Percentiles rank a stretch among this genome's conserved stretches.
phyloP scores from a whole-genome alignment of 108 stramenopile genomes.

The Phaeodactylum tricornutum region DNA sequence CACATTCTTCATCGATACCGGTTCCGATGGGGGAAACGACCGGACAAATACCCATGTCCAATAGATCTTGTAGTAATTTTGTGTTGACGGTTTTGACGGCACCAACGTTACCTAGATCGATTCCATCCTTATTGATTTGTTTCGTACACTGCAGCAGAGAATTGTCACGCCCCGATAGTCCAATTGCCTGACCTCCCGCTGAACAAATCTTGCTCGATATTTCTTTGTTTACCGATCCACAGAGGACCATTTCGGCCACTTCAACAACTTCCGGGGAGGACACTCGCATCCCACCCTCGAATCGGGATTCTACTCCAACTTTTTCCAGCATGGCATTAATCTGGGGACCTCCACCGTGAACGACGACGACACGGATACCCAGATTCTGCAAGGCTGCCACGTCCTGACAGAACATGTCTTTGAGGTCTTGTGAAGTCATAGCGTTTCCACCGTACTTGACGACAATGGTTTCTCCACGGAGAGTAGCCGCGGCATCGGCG shows the following conservation, averaged over 20 bases:
- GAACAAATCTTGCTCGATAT: conserved; percentile 66
- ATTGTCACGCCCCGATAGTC: conserved; percentile 87
- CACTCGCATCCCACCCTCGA: conserved; percentile 86
- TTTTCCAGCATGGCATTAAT: conserved; percentile 78
- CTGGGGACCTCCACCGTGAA: conserved; percentile 95
- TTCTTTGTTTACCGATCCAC: conserved; percentile 89
- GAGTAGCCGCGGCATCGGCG: conserved; percentile 41
- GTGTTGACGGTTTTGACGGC: conserved; percentile 81
- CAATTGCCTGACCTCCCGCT: conserved; percentile 83
- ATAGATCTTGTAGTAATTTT: conserved; percentile 51
- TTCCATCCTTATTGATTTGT: conserved; percentile 42
- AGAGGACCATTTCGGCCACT: conserved; percentile 96
- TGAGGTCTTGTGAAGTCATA: conserved; percentile 82
- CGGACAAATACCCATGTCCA: conserved; percentile 79
- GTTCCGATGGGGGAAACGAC: conserved; percentile 94
- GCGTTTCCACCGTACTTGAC: conserved; percentile 92
- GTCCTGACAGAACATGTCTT: conserved; percentile 72
- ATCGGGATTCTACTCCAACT: conserved; percentile 72
- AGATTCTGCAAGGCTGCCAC: conserved; percentile 75
- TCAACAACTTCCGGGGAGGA: conserved; percentile 84
- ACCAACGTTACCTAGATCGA: conserved; percentile 86
- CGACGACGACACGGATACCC: conserved; percentile 79
- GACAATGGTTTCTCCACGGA: conserved; percentile 68
- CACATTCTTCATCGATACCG: conserved; percentile 53
- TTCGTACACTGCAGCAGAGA: conserved; percentile 73